Conservation (phyloP, 2,329 filamentous ascomycete species). For the Gyromitra esculenta region DNA sequence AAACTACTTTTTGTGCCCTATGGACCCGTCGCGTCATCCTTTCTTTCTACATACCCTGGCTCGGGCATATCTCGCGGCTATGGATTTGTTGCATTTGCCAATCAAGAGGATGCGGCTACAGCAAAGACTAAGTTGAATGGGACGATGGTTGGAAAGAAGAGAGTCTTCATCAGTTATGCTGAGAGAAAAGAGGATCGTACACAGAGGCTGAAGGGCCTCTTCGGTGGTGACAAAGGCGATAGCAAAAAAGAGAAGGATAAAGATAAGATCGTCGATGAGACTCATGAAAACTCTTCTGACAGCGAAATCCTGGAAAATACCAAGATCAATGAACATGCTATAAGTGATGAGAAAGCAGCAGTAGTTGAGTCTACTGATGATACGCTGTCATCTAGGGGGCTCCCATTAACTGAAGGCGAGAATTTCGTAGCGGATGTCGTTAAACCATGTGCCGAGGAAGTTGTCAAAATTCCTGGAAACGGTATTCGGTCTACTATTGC, state of each 20-base stretch:
- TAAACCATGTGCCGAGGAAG: conserved; percentile 7
- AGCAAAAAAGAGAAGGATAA: conserved; percentile 4
- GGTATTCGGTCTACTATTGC: not conserved
- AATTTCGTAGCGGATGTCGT: not conserved
- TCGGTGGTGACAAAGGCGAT: conserved; percentile 32
- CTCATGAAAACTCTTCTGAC: not conserved
- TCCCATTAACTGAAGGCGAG: not conserved
- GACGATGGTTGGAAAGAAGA: conserved; percentile 62
- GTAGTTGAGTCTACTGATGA: conserved; percentile 1
- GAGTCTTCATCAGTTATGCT: conserved; percentile 57
- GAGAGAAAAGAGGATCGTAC: conserved; percentile 57
- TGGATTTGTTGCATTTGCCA: conserved; percentile 94
- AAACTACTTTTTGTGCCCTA: conserved; percentile 88
- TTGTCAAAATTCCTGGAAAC: not conserved
- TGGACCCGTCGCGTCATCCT: conserved; percentile 93
- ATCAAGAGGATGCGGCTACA: conserved; percentile 83
- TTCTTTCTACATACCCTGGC: conserved; percentile 85
- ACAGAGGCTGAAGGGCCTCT: conserved; percentile 53
- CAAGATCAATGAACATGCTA: not conserved
- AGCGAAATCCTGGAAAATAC: not conserved
- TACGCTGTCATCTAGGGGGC: not conserved
- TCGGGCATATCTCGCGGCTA: conserved; percentile 91
- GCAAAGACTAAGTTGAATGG: conserved; percentile 92
- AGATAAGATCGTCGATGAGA: conserved; percentile 2
- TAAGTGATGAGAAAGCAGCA: not conserved